Evolutionary conservation across 2,329 filamentous ascomycete species (phyloP).

Genomic region (Fonsecaea pedrosoi): DNA sequence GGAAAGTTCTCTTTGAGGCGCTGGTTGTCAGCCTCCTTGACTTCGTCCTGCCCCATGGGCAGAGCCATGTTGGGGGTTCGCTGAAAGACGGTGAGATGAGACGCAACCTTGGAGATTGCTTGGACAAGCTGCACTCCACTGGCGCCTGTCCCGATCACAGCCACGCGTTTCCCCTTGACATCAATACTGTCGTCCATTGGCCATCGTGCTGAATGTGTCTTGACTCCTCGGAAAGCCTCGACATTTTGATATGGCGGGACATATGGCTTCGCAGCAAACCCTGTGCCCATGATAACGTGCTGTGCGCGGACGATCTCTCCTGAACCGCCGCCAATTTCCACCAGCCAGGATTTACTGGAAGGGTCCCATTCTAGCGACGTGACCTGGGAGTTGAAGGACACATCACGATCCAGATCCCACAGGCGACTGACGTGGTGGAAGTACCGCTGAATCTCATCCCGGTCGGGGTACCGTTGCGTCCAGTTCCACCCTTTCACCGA

Average conservation of each 20-base stretch:
- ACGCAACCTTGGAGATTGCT: conserved; percentile 48
- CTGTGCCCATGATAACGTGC: conserved; percentile 37
- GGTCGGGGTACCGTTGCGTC: conserved; percentile 23
- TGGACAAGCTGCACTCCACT: conserved; percentile 53
- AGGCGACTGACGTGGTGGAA: conserved; percentile 16
- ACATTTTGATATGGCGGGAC: conserved; percentile 41
- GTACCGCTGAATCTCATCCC: conserved; percentile 18
- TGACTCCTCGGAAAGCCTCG: conserved; percentile 37
- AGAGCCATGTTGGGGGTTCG: conserved; percentile 70
- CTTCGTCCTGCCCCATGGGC: conserved; percentile 61
- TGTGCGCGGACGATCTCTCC: conserved; percentile 39
- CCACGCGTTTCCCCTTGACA: conserved; percentile 48
- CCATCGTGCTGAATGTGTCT: conserved; percentile 48
- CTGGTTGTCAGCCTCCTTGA: conserved; percentile 45
- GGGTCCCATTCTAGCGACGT: conserved; percentile 50
- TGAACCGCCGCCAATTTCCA: conserved; percentile 52
- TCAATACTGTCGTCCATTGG: conserved; percentile 54
- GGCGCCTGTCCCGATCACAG: conserved; percentile 54
- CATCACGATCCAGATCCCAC: conserved; percentile 17
- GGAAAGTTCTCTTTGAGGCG: conserved; percentile 39
- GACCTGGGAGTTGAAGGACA: conserved; percentile 12
- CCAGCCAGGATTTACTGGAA: conserved; percentile 68
- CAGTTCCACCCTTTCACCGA: conserved; percentile 47
- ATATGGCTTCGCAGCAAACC: conserved; percentile 43
- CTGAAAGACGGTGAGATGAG: conserved; percentile 61